Percentiles rank a stretch among this genome's conserved stretches.
Conservation (phyloP, 495 filamentous ascomycete genomes). For the Aspergillus carlsbadensis region DNA sequence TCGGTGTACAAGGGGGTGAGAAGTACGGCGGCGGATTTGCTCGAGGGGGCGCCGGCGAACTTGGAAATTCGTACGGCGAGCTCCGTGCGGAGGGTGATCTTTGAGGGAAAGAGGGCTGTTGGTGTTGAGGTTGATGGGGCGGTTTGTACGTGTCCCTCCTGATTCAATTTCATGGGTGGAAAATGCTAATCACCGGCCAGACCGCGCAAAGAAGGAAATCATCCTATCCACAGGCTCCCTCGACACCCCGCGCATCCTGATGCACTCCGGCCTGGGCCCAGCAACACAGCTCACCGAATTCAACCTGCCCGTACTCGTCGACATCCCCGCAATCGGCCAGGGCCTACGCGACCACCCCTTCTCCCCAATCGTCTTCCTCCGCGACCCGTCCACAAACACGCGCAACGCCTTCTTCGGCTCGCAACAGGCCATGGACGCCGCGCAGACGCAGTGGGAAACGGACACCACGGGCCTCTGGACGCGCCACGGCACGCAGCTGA, state of each 20-base stretch:
- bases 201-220: slow-evolving; percentile 52
- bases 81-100: slow-evolving; percentile 48
- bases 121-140: slow-evolving; percentile 49
- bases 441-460: slow-evolving; percentile 46
- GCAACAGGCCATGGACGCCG: slow-evolving; percentile 35
- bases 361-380: slow-evolving; percentile 21
- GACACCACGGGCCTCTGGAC: slow-evolving; percentile 49
- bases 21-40: slow-evolving; percentile 51
- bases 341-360: slow-evolving; percentile 58
- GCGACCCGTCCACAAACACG: slow-evolving; percentile 30
- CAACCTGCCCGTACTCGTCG: slow-evolving; percentile 49
- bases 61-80: slow-evolving; percentile 49
- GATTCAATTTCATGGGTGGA: no score
- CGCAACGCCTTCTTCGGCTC: slow-evolving; percentile 33
- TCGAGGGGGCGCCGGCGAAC: slow-evolving; percentile 44
- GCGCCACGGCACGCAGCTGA: slow-evolving; percentile 36
- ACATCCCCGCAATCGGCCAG: slow-evolving; percentile 52
- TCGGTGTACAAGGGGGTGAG: slow-evolving; percentile 48
- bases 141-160: slow-evolving; percentile 21
- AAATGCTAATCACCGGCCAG: slow-evolving; percentile 3
- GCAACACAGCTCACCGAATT: slow-evolving; percentile 47
- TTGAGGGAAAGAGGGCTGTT: slow-evolving; percentile 50
- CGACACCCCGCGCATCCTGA: slow-evolving; percentile 59
- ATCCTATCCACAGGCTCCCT: slow-evolving; percentile 58
- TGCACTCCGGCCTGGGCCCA: slow-evolving; percentile 66